Conservation (phyloP, 306 rosid species). For the Alnus rubra region DNA sequence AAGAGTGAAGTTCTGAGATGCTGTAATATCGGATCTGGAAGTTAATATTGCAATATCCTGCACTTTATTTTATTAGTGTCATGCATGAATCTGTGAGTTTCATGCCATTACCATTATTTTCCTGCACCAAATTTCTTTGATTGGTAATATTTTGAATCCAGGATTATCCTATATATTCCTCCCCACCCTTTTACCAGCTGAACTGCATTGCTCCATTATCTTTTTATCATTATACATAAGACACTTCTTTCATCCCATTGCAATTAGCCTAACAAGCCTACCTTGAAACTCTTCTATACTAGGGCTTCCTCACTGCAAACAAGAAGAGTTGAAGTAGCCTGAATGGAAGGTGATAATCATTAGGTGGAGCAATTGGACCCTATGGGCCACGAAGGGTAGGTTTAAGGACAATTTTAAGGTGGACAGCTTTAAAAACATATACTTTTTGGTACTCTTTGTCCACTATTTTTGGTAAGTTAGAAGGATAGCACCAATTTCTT, state of each 20-base stretch:
- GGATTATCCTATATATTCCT: background rate
- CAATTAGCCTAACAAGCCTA: background rate
- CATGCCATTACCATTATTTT: background rate
- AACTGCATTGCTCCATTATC: background rate
- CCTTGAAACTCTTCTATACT: background rate
- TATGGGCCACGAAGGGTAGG: background rate
- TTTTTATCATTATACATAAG: background rate
- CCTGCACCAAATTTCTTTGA: background rate
- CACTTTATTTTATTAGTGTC: too few relatives aligned
- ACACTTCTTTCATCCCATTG: background rate
- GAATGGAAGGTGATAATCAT: background rate
- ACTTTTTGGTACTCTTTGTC: background rate
- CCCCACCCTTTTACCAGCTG: background rate
- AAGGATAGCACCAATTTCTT: too few relatives aligned
- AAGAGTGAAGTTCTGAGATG: too few relatives aligned
- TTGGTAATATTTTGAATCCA: background rate
- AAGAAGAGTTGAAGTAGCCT: background rate
- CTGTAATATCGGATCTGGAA: too few relatives aligned
- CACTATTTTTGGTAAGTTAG: too few relatives aligned
- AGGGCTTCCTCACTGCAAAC: background rate
- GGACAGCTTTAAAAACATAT: background rate
- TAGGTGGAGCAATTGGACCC: background rate
- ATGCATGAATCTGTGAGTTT: background rate
- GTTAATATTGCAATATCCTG: too few relatives aligned
- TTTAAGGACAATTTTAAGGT: background rate